phyloP scores from a whole-genome alignment of 1,284 basidiomycete genomes.

The Leccinum pseudoinsigne region DNA sequence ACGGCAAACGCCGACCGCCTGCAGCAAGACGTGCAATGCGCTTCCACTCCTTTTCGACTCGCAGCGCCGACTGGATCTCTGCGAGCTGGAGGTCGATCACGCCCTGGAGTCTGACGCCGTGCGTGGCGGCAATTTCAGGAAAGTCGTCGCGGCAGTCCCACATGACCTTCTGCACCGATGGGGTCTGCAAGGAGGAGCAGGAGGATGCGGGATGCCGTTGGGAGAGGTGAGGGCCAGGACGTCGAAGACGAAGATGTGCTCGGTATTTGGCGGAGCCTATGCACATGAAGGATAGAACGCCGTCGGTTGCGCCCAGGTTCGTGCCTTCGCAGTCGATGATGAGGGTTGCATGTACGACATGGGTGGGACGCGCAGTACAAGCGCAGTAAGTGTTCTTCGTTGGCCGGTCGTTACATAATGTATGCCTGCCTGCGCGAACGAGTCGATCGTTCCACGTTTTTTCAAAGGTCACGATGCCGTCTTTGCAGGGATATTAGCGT shows the following conservation, averaged over 20 bases:
- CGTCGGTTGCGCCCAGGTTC: conserved; percentile 37
- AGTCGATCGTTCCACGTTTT: background rate
- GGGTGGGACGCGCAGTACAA: conserved; percentile 12
- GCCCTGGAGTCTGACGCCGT: conserved; percentile 33
- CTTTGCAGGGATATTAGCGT: background rate
- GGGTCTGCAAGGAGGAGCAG: conserved; percentile 31
- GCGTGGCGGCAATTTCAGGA: conserved; percentile 36
- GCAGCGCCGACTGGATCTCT: conserved; percentile 20
- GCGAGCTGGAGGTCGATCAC: conserved; percentile 43
- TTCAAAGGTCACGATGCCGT: background rate
- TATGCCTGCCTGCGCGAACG: background rate
- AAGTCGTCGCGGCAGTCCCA: conserved; percentile 47
- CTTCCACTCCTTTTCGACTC: conserved; percentile 6
- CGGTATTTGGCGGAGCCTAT: conserved; percentile 40
- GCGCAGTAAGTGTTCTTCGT: conserved; percentile 19
- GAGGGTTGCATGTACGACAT: conserved; percentile 24
- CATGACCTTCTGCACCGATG: conserved; percentile 39
- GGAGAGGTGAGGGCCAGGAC: conserved; percentile 31
- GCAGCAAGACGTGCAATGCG: conserved; percentile 31
- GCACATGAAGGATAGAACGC: conserved; percentile 43
- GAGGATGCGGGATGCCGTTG: conserved; percentile 18
- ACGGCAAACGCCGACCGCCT: background rate
- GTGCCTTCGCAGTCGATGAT: conserved; percentile 42
- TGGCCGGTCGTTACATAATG: background rate
- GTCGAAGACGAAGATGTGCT: conserved; percentile 44